These are phyloP conservation scores for Aphanoascus verrucosus DNA, from an alignment of 2,329 filamentous ascomycete species.

Conservation along the genomic window DNA sequence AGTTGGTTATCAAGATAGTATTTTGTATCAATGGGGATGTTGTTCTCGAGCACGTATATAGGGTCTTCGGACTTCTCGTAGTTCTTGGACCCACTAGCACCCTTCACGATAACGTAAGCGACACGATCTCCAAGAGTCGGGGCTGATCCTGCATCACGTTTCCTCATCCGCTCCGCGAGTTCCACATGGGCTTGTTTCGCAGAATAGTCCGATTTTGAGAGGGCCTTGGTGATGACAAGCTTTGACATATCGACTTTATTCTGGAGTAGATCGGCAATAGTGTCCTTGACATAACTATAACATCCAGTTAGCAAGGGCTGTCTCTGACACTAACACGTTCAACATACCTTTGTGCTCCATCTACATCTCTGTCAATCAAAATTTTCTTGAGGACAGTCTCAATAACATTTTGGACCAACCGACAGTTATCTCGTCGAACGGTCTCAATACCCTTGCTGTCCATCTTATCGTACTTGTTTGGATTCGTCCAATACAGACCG, in stretches of 20 bases:
- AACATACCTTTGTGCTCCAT: conserved; percentile 83
- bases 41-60: conserved; percentile 93
- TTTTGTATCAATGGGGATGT: conserved; percentile 92
- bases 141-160: conserved; percentile 88
- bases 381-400: conserved; percentile 95
- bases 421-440: conserved; percentile 89
- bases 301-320: conserved; percentile 28
- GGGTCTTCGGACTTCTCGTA: conserved; percentile 97
- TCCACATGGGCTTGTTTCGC: conserved; percentile 94
- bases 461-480: conserved; percentile 97
- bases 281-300: conserved; percentile 82
- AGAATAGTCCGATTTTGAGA: conserved; percentile 80
- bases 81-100: conserved; percentile 77
- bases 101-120: conserved; percentile 95
- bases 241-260: conserved; percentile 99
- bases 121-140: conserved; percentile 90
- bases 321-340: background rate
- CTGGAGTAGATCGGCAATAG: conserved; percentile 85
- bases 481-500: conserved; percentile 92
- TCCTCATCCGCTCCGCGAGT: conserved; percentile 90
- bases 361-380: conserved; percentile 81
- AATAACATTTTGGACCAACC: conserved; percentile 91
- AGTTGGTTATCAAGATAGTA: conserved; percentile 99
- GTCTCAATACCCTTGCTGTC: conserved; percentile 99
- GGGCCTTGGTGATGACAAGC: conserved; percentile 93